phyloP scores from a whole-genome alignment of 2,329 filamentous ascomycete genomes.

The Nothophaeocryptopus gaeumannii region DNA sequence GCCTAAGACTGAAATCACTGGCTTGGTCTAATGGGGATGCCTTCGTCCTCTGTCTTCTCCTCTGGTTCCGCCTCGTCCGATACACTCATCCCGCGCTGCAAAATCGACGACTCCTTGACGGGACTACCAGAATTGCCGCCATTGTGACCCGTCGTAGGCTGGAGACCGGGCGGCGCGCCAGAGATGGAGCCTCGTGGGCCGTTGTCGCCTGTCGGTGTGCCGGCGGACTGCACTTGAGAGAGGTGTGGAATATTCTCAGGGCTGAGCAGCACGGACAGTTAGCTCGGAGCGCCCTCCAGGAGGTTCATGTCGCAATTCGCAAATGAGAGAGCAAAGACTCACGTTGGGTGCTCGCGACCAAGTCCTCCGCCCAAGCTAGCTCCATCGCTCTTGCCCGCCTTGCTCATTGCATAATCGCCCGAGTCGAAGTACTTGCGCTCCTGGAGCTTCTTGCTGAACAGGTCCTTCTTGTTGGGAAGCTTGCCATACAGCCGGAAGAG shows the following conservation, averaged over 20 bases:
- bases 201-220: slow-evolving; percentile 17
- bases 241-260: slow-evolving; percentile 41
- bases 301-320: background rate
- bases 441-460: slow-evolving; percentile 97
- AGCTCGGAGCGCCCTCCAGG: too few relatives aligned
- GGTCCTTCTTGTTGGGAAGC: slow-evolving; percentile 90
- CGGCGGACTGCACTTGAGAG: slow-evolving; percentile 27
- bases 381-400: slow-evolving; percentile 92
- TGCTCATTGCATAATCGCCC: slow-evolving; percentile 90
- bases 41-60: background rate
- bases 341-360: slow-evolving; percentile 83
- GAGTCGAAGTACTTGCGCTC: slow-evolving; percentile 98
- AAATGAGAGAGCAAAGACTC: slow-evolving; percentile 45
- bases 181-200: slow-evolving; percentile 25
- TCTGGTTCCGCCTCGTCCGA: slow-evolving; percentile 51
- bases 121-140: slow-evolving; percentile 68
- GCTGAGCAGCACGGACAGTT: slow-evolving; percentile 7
- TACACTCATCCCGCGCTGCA: slow-evolving; percentile 77
- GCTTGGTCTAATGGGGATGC: too few relatives aligned
- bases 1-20: too few relatives aligned
- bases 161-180: slow-evolving; percentile 26
- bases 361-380: slow-evolving; percentile 76
- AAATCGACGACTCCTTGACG: slow-evolving; percentile 84
- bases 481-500: slow-evolving; percentile 98
- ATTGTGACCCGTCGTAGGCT: slow-evolving; percentile 44